A percentile compares a stretch with the other conserved stretches of the same genome.
Conservation (phyloP, 768 basidiomycete species). For the Trametes meyenii region DNA sequence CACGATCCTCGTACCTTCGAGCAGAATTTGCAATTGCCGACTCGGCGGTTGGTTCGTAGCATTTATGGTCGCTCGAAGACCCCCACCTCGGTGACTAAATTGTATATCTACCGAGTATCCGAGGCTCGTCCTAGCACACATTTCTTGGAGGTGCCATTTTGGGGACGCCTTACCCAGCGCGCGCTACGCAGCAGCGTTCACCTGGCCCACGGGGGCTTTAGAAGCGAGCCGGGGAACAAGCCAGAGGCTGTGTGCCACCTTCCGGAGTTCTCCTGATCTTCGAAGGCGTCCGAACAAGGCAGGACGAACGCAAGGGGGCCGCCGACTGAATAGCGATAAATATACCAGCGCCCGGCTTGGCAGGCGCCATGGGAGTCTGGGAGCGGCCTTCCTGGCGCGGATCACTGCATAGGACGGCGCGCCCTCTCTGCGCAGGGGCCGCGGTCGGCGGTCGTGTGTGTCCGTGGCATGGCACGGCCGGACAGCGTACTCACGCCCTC, state of each 20-base stretch:
- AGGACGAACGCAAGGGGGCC: constrained; percentile 18
- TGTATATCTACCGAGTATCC: constrained; percentile 3
- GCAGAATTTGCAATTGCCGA: neutral
- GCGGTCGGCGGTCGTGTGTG: constrained; percentile 2
- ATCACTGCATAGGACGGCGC: constrained; percentile 17
- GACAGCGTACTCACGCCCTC: constrained; percentile 8
- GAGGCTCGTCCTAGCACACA: neutral
- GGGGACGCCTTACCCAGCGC: constrained; percentile 13
- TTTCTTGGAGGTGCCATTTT: constrained; percentile 2
- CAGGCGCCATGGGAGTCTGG: constrained; percentile 19
- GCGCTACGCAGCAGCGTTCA: constrained; percentile 7
- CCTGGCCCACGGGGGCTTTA: constrained; percentile 22
- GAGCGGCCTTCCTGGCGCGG: constrained; percentile 19
- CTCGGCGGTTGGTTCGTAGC: neutral
- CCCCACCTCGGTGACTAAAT: neutral
- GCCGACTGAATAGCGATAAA: constrained; percentile 18
- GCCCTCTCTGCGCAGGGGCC: constrained; percentile 11
- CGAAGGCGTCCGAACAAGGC: constrained; percentile 14
- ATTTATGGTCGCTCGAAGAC: neutral
- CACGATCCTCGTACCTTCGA: neutral
- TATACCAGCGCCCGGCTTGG: constrained; percentile 17
- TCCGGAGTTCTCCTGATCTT: constrained; percentile 23
- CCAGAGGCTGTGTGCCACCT: constrained; percentile 24
- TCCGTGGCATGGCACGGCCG: constrained; percentile 4
- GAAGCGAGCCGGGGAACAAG: constrained; percentile 27